Evolutionary conservation across 2,329 filamentous ascomycete species (phyloP), one percentile per base, ranked within the genome.

Genomic region (Fusarium sp.): DNA sequence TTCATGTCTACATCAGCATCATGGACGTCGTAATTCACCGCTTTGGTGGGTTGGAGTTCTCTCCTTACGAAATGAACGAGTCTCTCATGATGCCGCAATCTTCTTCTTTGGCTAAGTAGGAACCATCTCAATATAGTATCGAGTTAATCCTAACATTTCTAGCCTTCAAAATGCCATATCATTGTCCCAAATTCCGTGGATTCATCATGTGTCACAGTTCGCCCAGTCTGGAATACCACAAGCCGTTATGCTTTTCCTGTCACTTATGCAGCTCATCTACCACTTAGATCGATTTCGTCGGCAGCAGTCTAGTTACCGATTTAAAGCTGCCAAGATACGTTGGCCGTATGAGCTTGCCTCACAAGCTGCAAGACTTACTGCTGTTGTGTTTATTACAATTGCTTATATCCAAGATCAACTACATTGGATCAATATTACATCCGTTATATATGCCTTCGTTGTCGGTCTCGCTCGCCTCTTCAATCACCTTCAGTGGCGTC

Each of bases 391-490:
- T 54, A 76, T 83, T 50, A 73, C 81, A 33, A 61, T 81, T 41
- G 81, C 82, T 35, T 81, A 78, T 37, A 71, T 77, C 26, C 68
- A 77, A 50, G 75, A 79, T 40, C 77, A 74, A 42, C 73, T 77
- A 23, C 81, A 81, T 60, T 78, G 80, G 75, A 75, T 82, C 42
- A 81, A 83, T 70, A 77, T 81, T 14, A 61, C 77, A 33, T 75
- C 79, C 10, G 69, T 83, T 26, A 77, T 76, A 50, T 86, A 86
- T 70, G 79, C 80, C 41, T 83, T 86, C 49, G 26, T 81, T 40
- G 74, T 87, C 7, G 85, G 85, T 27, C 75, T 87, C 26, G 52
- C 81, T 30, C 81, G 85, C 15, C 80, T 85, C 44, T 65, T 80
- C 59, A 75, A 81, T 63, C 77, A 84, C 62, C 65, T 82, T 57